Evolutionary conservation across 192 early-diverging fungal genomes (phyloP), one percentile per base, ranked within the genome.

Genomic region (Linnemannia elongata): DNA sequence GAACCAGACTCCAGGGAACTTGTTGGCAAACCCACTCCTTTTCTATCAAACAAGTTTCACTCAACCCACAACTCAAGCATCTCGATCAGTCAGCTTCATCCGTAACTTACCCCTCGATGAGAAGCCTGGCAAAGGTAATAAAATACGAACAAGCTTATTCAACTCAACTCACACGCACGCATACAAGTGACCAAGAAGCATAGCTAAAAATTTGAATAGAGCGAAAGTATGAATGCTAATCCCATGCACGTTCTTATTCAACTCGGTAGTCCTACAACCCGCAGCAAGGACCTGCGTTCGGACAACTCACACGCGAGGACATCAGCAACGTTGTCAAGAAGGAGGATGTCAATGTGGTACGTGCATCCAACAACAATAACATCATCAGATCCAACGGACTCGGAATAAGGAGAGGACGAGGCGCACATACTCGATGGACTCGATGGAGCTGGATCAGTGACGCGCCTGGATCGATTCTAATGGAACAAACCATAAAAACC

Each of bases 301-400:
- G 91, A 74, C 88, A 91, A 74, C 84, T 92, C 33, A 79, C 82
- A 68, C 82, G 91, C 63, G 90, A 92, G 66, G 91, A 90, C 66
- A 92, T 92, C 69, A 91, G 90, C 68, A 88, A 75, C 54, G 88
- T 90, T 55, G 76, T 92, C 79, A 86, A 54, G 27, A 82, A 82
- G 69, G 84, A 87, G 8, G 87, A 86, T 72, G 84, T 82, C n/a
- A 79, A 85, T 60, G 75, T 75, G 82, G 91, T 92, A 92, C 49
- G 81, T 81, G 55, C 44, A 35, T 36, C 30, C 35, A 68, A 20
- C 1, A 45, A 45, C 44, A 45, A 45, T 7, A 45, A 45, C 44
- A 45, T 18, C 60, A 66, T 66, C 12, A 33, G 12, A 60, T 60
- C n/a, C 57, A 27, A 60, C n/a, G 60, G 60, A 15, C 60, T 66